Evolutionary conservation across 2,329 filamentous ascomycete species (phyloP), one percentile per base, ranked within the genome.

Genomic region (Talaromyces sp.): DNA sequence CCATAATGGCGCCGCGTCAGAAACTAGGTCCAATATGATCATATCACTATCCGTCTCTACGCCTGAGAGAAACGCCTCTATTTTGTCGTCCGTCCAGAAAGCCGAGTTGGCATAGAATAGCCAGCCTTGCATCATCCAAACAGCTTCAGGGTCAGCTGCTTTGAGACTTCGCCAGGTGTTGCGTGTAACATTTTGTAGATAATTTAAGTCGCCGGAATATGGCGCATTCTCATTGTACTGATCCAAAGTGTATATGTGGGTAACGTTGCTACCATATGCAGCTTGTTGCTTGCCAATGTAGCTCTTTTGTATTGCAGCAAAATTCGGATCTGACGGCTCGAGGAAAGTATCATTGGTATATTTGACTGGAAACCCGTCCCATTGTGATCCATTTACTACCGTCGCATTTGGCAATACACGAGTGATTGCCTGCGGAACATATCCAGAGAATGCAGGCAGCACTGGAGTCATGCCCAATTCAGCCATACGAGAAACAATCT

Each of bases 281-380:
- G 59, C 80, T 72, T 93, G 90, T 0, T 83, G 86, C 74, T 91
- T 91, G 11, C 81, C 77, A 35, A 85, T 84, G 70, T 91, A 89
- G 0, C 92, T 85, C 0, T 45, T 45, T 45, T 45, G 41, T 9
- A 47, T 4, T 9, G 3, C 17, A 11, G 45, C 45, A 22, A 47
- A 47, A 11, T 13, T 47, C 3, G 7, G 9, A 22, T 25, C 19
- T 11, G n/a, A 47, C 22, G 19, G 45, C n/a, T 47, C 45, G 45
- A 47, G 45, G 10, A 47, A 47, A 4, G 45, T 47, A 25, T 47
- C 45, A 25, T 25, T 11, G 5, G n/a, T 47, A 19, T 47, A 47
- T 47, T 22, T 3, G 45, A 11, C 0, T 19, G n/a, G 19, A 47
- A 47, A 22, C 8, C 13, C 45, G 19, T 47, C n/a, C 45, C 45